Percentiles rank a stretch among this genome's conserved stretches.
Conservation (phyloP, 2,329 filamentous ascomycete species). For the Cordyceps cicadae region DNA sequence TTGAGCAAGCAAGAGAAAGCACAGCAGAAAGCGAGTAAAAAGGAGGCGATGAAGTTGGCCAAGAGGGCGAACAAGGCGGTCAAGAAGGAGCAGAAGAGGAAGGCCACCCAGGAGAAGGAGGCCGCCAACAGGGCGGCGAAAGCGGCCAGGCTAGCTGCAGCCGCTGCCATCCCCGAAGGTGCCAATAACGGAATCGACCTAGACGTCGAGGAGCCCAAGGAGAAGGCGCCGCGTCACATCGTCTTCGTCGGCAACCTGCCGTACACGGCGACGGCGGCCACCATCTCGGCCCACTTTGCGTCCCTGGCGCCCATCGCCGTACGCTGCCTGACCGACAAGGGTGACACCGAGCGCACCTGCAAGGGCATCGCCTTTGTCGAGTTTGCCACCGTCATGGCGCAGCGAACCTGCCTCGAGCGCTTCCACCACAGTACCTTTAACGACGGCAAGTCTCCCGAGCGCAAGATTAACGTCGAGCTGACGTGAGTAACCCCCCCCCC, state of each 20-base stretch:
- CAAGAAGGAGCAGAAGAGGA: no score
- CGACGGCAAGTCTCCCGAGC: conserved; percentile 43
- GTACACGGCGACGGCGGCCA: conserved; percentile 64
- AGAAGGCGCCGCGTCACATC: conserved; percentile 25
- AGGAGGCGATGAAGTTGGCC: background rate
- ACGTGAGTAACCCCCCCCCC: conserved; percentile 48
- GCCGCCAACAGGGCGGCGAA: no score
- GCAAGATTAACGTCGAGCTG: conserved; percentile 87
- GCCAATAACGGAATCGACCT: conserved; percentile 15
- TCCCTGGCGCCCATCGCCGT: conserved; percentile 45
- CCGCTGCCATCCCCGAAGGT: conserved; percentile 26
- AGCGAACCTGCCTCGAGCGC: conserved; percentile 86
- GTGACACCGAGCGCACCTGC: conserved; percentile 48
- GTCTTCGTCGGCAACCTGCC: conserved; percentile 67
- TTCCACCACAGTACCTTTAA: conserved; percentile 79
- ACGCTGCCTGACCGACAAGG: conserved; percentile 61
- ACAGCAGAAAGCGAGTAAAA: conserved; percentile 19
- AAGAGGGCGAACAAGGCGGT: no score
- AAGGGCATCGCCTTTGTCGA: conserved; percentile 83
- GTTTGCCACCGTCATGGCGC: conserved; percentile 75
- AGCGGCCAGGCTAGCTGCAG: no score
- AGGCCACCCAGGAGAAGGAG: no score
- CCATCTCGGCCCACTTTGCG: conserved; percentile 68
- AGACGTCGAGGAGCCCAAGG: conserved; percentile 12
- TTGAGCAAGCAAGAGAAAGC: conserved; percentile 18